Evolutionary conservation across 495 filamentous ascomycete species (phyloP), one percentile per base, ranked within the genome.

Genomic region (Aspergillus sparsus): DNA sequence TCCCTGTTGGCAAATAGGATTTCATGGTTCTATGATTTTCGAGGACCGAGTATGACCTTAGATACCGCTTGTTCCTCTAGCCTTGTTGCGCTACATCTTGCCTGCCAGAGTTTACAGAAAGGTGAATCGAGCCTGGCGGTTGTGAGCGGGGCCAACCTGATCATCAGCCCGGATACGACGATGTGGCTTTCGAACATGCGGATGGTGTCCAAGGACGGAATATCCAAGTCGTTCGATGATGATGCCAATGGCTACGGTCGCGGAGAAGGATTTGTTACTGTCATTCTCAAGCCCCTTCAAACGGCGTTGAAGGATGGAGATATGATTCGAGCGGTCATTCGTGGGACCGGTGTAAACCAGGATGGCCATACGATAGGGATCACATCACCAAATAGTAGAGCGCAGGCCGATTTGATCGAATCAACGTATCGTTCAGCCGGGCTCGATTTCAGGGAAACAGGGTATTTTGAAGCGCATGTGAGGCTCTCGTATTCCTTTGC

Each of bases 221-320:
- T 45, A 11, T 91, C 87, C 69, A 89, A 90, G 36, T 83, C 87
- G 0, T 90, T 89, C 39, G 69, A 74, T 35, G 59, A 49, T 2
- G 46, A 47, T 5, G 74, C 64, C 1, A 72, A 76, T 60, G 74
- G 74, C 6, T 77, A 77, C 52, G 74, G 72, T n/a, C 61, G 74
- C 5, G 69, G 53, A 12, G 78, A 81, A 32, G 77, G 73, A 0
- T 58, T 64, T 1, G 71, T 67, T 9, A 59, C 62, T 0, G 69
- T 79, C 3, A 66, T 80, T 8, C 61, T 79, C 13, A 90, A 91
- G 68, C 74, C 80, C 2, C 76, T 88, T 0, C 74, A 80, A 6
- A 77, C 83, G 66, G 87, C 87, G 0, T 37, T 85, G 31, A 71
- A 75, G 0, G 84, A 90, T 57, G 81, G 83, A 13, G 85, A 90